Evolutionary conservation across 2,329 filamentous ascomycete genomes (phyloP).

Genomic region (Penicillium sp.): DNA sequence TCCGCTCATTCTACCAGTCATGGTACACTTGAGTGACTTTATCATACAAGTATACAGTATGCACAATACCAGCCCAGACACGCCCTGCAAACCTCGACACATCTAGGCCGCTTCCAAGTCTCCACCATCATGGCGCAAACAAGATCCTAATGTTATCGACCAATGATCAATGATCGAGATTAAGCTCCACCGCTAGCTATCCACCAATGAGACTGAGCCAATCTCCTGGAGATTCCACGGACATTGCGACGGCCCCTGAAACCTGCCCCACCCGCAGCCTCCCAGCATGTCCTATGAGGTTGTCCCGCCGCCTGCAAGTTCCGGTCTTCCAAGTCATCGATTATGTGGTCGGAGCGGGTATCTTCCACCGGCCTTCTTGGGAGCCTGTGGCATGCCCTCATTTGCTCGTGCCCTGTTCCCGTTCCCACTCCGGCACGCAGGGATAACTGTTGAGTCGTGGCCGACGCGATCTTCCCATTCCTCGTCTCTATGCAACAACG

Average conservation of each 20-base stretch:
- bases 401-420: slow-evolving; percentile 20
- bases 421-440: slow-evolving; percentile 25
- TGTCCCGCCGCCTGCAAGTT: too few species aligned
- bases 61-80: background rate
- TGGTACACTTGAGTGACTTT: too few species aligned
- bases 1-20: too few species aligned
- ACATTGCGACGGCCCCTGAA: slow-evolving; percentile 28
- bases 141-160: slow-evolving; percentile 3
- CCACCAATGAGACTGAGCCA: slow-evolving; percentile 7
- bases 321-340: slow-evolving; percentile 14
- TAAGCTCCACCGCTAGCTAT: background rate
- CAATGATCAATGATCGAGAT: slow-evolving; percentile 3
- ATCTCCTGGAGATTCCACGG: slow-evolving; percentile 16
- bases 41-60: background rate
- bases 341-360: slow-evolving; percentile 10
- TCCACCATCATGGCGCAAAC: background rate
- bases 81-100: background rate
- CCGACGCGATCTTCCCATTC: slow-evolving; percentile 17
- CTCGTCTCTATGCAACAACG: slow-evolving; percentile 14
- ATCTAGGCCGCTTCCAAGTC: background rate
- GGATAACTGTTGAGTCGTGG: slow-evolving; percentile 22
- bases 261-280: slow-evolving; percentile 19
- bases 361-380: slow-evolving; percentile 9
- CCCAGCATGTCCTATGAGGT: slow-evolving; percentile 4
- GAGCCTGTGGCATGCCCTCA: slow-evolving; percentile 1